Conservation (phyloP, 2,329 filamentous ascomycete genomes). For the Lanzia echinophila region DNA sequence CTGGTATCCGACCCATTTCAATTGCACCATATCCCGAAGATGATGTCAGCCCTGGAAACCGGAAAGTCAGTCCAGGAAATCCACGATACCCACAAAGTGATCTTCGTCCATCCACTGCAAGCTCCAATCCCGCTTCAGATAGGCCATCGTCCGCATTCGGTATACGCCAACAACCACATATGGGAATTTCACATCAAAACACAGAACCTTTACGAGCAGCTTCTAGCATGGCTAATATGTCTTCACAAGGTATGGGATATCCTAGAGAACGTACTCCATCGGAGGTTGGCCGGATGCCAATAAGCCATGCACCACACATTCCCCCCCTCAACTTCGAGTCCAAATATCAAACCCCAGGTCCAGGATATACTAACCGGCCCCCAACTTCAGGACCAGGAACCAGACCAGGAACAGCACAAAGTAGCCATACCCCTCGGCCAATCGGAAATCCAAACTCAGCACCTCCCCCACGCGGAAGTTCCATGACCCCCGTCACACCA, state of each 20-base stretch:
- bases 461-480: conserved; percentile 19
- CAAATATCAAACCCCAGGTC: conserved; percentile 5
- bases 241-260: conserved; percentile 32
- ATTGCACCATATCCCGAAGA: conserved; percentile 66
- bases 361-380: conserved; percentile 7
- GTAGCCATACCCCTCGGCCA: neutral
- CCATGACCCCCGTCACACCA: conserved; percentile 13
- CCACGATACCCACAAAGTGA: conserved; percentile 36
- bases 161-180: conserved; percentile 35
- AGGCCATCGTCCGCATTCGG: conserved; percentile 41
- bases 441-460: neutral
- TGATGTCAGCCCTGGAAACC: conserved; percentile 36
- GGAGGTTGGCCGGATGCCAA: neutral
- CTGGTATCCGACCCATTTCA: conserved; percentile 19
- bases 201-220: conserved; percentile 33
- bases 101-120: conserved; percentile 24
- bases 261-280: conserved; percentile 25
- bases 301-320: conserved; percentile 1
- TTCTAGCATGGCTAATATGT: conserved; percentile 42
- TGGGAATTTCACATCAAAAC: conserved; percentile 11
- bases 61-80: neutral
- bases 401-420: conserved; percentile 7
- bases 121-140: conserved; percentile 38
- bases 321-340: conserved; percentile 8
- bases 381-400: neutral